Base-by-base conservation (phyloP, 164 flowering plant genomes). In the Magnolia officinalis region DNA sequence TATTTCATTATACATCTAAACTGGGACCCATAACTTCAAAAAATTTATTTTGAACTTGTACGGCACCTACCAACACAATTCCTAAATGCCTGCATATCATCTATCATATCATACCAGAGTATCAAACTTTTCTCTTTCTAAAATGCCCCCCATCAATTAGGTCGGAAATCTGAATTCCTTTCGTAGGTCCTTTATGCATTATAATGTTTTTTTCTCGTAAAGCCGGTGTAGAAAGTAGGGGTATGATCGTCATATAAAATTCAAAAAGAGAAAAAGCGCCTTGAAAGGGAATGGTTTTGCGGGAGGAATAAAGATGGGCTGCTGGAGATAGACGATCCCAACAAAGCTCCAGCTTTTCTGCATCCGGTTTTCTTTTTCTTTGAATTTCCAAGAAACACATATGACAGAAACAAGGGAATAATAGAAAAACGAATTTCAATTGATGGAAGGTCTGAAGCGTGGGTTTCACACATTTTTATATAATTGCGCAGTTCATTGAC, bases 281-380 rank as follows among this genome's bases (percentile, higher is more conserved):
- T 6, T 2, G 20, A 18, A 31, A 68, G 50, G 49, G 19, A 50
- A 68, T 14, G 71, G 18, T 31, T 31, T 18, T 68, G 19, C 21
- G 26, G 45, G 16, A 18, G 71, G 71, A 68, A 68, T 68, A 68
- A 68, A 68, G 71, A 8, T 29, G 50, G 19, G 71, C 71, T 31
- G n/a, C 24, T 64, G 23, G 49, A 24, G 7, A 29, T 16, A 68
- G 29, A 37, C 14, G 71, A 68, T 68, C 71, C 49, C 50, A 64
- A 37, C 21, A 18, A 68, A 68, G 71, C 31, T 19, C 45, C 14
- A 24, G 50, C 71, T 68, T 68, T 68, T 16, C 13, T 55, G 18
- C 19, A 55, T 68, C 19, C 50, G 16, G 29, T 68, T 31, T 29
- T 68, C 45, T 29, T n/a, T 18, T 68, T 37, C 31, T 37, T 68